Evolutionary conservation across 768 basidiomycete genomes (phyloP).

Genomic region (Suillus hirtellus): DNA sequence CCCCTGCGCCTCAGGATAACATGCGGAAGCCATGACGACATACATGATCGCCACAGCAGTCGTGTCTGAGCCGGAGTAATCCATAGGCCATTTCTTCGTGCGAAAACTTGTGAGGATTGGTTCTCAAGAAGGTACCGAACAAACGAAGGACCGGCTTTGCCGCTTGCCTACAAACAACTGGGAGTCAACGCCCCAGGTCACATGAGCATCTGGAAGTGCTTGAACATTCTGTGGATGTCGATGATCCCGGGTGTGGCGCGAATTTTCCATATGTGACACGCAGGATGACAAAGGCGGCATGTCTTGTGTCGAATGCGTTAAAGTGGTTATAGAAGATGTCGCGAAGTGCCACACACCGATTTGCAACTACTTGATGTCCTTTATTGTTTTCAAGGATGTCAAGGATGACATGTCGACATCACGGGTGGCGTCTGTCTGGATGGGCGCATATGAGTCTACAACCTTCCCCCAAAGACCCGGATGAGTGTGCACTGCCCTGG

Average conservation of each 20-base stretch:
- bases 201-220: too few species aligned
- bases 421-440: slow-evolving; percentile 40
- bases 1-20: slow-evolving; percentile 52
- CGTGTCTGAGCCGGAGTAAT: slow-evolving; percentile 61
- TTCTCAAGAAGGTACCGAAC: too few species aligned
- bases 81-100: slow-evolving; percentile 62
- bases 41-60: slow-evolving; percentile 60
- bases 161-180: too few species aligned
- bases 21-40: slow-evolving; percentile 54
- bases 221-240: too few species aligned
- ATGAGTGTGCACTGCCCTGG: slow-evolving; percentile 57
- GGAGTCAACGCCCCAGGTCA: too few species aligned
- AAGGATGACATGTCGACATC: slow-evolving; percentile 25
- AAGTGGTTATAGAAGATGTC: slow-evolving; percentile 43
- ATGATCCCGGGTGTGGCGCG: too few species aligned
- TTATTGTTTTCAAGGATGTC: slow-evolving; percentile 32
- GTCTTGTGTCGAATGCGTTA: slow-evolving; percentile 17
- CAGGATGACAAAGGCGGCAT: slow-evolving; percentile 29
- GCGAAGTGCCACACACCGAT: slow-evolving; percentile 41
- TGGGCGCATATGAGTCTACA: slow-evolving; percentile 47
- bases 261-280: too few species aligned
- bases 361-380: slow-evolving; percentile 55
- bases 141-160: too few species aligned
- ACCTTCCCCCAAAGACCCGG: slow-evolving; percentile 48
- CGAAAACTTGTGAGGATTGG: slow-evolving; percentile 32